Evolutionary conservation across 2,329 filamentous ascomycete genomes (phyloP).

Genomic region (Claviceps maximensis): DNA sequence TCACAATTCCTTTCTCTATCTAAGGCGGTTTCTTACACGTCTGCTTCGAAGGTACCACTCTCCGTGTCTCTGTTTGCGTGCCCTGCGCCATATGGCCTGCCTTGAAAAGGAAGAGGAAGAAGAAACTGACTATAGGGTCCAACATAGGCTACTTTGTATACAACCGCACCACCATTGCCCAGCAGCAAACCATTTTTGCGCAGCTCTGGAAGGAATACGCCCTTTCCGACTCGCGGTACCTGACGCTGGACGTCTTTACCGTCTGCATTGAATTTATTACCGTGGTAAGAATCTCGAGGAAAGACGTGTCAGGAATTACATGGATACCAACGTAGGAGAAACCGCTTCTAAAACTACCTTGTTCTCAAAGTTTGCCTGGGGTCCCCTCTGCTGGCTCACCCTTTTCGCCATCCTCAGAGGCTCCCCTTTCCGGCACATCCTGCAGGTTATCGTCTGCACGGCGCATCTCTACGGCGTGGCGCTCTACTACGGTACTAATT

Average conservation of each 20-base stretch:
- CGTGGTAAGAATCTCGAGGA: slow-evolving; percentile 37
- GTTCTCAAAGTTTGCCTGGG: slow-evolving; percentile 35
- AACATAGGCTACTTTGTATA: slow-evolving; percentile 57
- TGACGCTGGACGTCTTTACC: slow-evolving; percentile 71
- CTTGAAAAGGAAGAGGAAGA: neutral
- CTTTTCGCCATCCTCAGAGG: slow-evolving; percentile 30
- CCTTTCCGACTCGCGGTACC: slow-evolving; percentile 73
- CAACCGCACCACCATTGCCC: slow-evolving; percentile 52
- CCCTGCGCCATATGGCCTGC: too few relatives aligned
- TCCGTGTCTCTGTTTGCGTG: neutral
- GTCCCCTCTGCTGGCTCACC: slow-evolving; percentile 41
- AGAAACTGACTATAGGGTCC: neutral
- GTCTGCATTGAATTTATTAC: slow-evolving; percentile 81
- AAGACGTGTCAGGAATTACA: too few relatives aligned
- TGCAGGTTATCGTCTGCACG: slow-evolving; percentile 37
- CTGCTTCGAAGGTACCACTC: slow-evolving; percentile 60
- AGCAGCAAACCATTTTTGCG: slow-evolving; percentile 59
- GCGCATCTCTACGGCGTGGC: slow-evolving; percentile 49
- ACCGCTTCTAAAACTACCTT: neutral
- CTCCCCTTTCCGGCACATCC: slow-evolving; percentile 33
- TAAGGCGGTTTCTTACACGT: slow-evolving; percentile 58
- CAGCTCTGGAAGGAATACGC: slow-evolving; percentile 93
- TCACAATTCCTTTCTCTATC: neutral
- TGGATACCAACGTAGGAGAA: too few relatives aligned
- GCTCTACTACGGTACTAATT: slow-evolving; percentile 47